Conservation (phyloP, 768 basidiomycete genomes). For the Kwoniella dendrophila region DNA sequence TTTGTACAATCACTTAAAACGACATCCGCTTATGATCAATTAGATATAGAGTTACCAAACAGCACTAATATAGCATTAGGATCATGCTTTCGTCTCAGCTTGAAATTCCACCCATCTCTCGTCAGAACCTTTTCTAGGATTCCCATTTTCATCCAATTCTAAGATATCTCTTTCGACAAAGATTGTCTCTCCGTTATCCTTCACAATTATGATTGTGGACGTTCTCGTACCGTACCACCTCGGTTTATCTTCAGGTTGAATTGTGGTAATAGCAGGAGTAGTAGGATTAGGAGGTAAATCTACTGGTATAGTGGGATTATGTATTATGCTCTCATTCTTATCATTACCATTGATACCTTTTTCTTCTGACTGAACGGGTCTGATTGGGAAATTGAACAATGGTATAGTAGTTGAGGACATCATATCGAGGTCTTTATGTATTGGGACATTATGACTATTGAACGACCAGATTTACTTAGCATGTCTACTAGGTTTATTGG, state of each 20-base stretch:
- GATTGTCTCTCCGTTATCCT: conserved; percentile 37
- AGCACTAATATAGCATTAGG: neutral
- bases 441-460: conserved; percentile 24
- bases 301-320: neutral
- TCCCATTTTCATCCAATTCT: conserved; percentile 27
- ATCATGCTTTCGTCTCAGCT: neutral
- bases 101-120: conserved; percentile 30
- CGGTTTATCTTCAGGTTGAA: conserved; percentile 7
- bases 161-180: conserved; percentile 52
- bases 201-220: conserved; percentile 50
- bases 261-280: neutral
- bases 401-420: conserved; percentile 31
- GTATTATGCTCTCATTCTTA: neutral
- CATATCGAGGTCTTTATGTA: conserved; percentile 25
- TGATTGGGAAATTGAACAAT: conserved; percentile 30
- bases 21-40: too few species aligned
- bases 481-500: too few species aligned
- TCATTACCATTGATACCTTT: too few species aligned
- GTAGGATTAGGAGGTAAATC: neutral
- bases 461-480: too few species aligned
- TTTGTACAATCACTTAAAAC: too few species aligned
- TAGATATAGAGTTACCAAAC: neutral
- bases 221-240: conserved; percentile 51
- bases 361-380: too few species aligned
- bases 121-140: conserved; percentile 24